phyloP scores from a whole-genome alignment of 2,329 filamentous ascomycete genomes.

The Sclerotinia nivalis region DNA sequence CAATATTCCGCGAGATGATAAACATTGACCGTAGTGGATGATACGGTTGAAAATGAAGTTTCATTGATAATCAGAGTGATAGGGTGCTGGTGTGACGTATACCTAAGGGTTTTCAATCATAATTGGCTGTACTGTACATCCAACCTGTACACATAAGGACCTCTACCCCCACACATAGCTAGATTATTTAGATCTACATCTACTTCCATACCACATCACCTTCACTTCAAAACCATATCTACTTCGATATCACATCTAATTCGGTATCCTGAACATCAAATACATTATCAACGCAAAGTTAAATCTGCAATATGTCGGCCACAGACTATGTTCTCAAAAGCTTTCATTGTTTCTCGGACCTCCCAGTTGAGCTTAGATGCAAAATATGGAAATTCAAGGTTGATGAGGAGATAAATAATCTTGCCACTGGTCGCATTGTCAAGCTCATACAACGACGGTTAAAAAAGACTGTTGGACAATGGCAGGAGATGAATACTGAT shows the following conservation, averaged over 20 bases:
- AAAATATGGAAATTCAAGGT: background rate
- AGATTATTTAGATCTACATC: background rate
- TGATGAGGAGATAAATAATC: background rate
- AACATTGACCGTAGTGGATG: background rate
- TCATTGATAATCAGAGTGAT: background rate
- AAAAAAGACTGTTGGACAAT: background rate
- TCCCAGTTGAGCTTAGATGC: background rate
- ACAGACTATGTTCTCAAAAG: background rate
- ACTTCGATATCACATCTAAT: background rate
- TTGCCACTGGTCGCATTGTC: background rate
- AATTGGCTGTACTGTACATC: background rate
- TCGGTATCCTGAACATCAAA: background rate
- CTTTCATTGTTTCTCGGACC: background rate
- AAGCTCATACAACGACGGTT: background rate
- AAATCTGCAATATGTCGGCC: background rate
- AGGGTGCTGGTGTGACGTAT: background rate
- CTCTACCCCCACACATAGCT: background rate
- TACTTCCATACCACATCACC: background rate
- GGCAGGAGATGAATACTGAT: background rate
- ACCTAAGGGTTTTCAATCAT: background rate
- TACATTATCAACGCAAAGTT: background rate
- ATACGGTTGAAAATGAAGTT: background rate
- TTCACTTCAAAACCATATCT: background rate
- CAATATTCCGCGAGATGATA: background rate
- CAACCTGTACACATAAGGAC: too few species aligned